A percentile compares a stretch with the other conserved stretches of the same genome.
Evolutionary conservation across 1,284 basidiomycete species (phyloP).

Genomic region (Melampsora larici-populina): DNA sequence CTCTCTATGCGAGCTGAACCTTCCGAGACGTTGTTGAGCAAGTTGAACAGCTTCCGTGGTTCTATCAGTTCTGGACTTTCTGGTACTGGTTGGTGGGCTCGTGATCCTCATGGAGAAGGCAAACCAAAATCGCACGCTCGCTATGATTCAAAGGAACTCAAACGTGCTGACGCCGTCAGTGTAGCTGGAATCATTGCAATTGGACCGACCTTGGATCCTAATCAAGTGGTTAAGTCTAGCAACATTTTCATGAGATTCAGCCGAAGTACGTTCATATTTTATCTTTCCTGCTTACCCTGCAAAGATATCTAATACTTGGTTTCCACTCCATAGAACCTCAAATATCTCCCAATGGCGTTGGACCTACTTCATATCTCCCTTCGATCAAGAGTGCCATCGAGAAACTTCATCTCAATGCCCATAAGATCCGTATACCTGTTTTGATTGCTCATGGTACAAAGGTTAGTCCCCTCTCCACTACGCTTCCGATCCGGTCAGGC

Average conservation of each 20-base stretch:
- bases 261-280: neutral
- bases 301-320: neutral
- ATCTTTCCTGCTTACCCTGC: neutral
- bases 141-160: neutral
- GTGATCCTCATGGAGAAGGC: conserved; percentile 1
- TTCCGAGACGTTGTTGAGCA: conserved; percentile 1
- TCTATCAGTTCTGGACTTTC: conserved; percentile 17
- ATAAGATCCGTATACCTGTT: conserved; percentile 15
- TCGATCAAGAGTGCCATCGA: conserved; percentile 18
- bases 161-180: neutral
- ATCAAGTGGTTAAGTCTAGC: neutral
- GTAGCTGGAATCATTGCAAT: conserved; percentile 27
- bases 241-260: neutral
- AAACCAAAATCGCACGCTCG: neutral
- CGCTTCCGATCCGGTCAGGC: neutral
- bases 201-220: conserved; percentile 11
- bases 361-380: conserved; percentile 14
- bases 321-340: neutral
- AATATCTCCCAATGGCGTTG: neutral
- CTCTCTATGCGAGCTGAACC: conserved; percentile 9
- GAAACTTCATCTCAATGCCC: conserved; percentile 18
- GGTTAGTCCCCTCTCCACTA: neutral
- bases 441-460: conserved; percentile 30
- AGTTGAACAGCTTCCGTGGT: conserved; percentile 5
- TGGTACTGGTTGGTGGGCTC: neutral